Evolutionary conservation across 371 early-diverging fungal species (phyloP), one percentile per base, ranked within the genome.

Genomic region (Chytridium lagenaria): DNA sequence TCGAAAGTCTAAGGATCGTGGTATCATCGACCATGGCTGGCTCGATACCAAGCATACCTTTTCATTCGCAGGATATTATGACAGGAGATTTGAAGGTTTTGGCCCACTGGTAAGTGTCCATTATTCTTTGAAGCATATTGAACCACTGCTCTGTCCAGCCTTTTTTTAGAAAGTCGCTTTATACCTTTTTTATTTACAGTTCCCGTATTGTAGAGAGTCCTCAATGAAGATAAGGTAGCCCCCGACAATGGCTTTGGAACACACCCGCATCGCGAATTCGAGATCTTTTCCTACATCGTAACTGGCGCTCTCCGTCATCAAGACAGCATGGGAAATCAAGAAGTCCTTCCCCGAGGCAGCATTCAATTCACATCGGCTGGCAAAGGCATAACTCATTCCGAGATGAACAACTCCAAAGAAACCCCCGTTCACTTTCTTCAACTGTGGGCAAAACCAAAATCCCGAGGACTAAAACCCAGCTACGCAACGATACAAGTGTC

Each of bases 361-460:
- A 55, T 80, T 26, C 83, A 82, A 67, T 75, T 80, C 52, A 82
- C 83, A 7, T 55, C 77, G 23, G 80, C 83, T 19, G 80, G 79
- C 19, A 80, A 77, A 38, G 83, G 83, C 33, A 74, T 82, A 33
- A 30, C 66, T 0, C 83, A 82, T 64, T 74, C 74, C 16, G 80
- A 82, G 69, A 71, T 74, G 52, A 80, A 80, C 68, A 67, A 37
- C 23, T 63, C 75, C 26, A 31, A 37, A 23, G 50, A 34, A 10
- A 52, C 44, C 33, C 71, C 76, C 1, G 77, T 76, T 15, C 74
- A 80, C 61, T 77, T 82, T 44, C 68, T 82, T 31, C 83, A 82
- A 63, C 71, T 81, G 36, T 81, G 82, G 79, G 74, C 72, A 3
- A 67, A 70, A 19, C 78, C 81, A 1, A 40, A 73, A 26, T 33